Base-by-base conservation (phyloP, 2,329 filamentous ascomycete genomes). In the Aureobasidium subglaciale region DNA sequence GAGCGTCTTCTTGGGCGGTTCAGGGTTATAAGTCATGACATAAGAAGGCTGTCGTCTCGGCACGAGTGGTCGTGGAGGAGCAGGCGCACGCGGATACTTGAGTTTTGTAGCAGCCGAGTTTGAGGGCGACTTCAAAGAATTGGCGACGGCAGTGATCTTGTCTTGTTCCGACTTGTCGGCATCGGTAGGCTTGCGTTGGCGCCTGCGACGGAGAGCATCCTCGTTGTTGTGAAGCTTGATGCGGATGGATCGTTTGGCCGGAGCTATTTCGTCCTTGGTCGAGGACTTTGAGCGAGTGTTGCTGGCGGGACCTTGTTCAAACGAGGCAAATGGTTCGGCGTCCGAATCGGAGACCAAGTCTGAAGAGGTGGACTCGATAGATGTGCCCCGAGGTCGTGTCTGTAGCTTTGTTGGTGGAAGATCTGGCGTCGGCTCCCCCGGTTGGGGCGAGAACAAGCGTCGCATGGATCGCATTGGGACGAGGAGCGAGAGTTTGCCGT, bases 41-140 rank as follows among this genome's bases (percentile, higher is more conserved):
- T 96, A 96, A 0, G 91, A 96, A 18, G 91, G 90, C 65, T 96
- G 88, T 55, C 91, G 86, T 59, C 86, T 83, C 25, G 93, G 93
- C 55, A 99, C 88, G 49, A 99, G 77, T 4, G 93, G 93, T 59
- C 92, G 83, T 42, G 93, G 93, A 45, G 93, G 91, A 35, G 88
- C 86, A 18, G 91, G 92, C 24, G 88, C 87, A 67, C 90, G 89
- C 52, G 93, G 92, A 68, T 97, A 99, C 71, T 86, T 90, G 64
- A 96, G 76, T 61, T 76, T 65, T 25, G 67, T 63, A 13, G 84
- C 81, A 24, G 84, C 80, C 52, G 90, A 87, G 25, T 91, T 95
- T 3, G 90, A 95, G 3, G 93, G 93, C 13, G 93, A 97, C 70
- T 99, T 99, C 59, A 99, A 78, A 58, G 89, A 88, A 48, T 89